A percentile compares a stretch with the other conserved stretches of the same genome.
Conservation (phyloP, 1,284 basidiomycete species). For the Sanguinoderma infundibulare region DNA sequence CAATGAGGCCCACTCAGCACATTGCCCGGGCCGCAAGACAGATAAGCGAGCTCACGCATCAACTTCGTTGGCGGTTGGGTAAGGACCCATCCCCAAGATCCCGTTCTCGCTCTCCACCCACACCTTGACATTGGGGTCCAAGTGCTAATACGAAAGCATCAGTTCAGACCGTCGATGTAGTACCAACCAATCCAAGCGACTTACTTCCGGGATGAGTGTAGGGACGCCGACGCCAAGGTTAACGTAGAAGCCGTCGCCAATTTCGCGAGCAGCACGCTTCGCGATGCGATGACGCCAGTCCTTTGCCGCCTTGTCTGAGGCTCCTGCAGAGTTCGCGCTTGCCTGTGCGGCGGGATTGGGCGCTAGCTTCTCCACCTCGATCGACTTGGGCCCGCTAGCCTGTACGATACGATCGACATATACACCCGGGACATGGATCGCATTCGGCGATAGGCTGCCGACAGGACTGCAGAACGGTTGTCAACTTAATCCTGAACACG, state of each 20-base stretch:
- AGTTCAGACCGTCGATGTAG: slow-evolving; percentile 27
- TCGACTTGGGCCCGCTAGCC: slow-evolving; percentile 76
- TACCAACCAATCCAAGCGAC: background rate
- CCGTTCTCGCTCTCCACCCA: slow-evolving; percentile 96
- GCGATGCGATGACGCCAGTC: slow-evolving; percentile 76
- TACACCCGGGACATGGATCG: slow-evolving; percentile 86
- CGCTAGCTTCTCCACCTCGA: slow-evolving; percentile 79
- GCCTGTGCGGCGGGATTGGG: slow-evolving; percentile 27
- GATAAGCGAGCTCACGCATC: slow-evolving; percentile 66
- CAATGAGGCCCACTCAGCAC: background rate
- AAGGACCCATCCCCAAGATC: slow-evolving; percentile 93
- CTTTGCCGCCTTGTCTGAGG: slow-evolving; percentile 51
- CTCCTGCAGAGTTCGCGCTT: slow-evolving; percentile 30
- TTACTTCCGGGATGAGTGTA: slow-evolving; percentile 72
- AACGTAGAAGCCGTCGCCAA: slow-evolving; percentile 84
- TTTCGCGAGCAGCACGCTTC: slow-evolving; percentile 83
- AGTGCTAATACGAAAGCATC: slow-evolving; percentile 51
- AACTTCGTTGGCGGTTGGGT: slow-evolving; percentile 83
- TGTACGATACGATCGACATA: slow-evolving; percentile 88
- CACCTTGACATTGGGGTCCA: slow-evolving; percentile 76
- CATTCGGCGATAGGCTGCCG: slow-evolving; percentile 82
- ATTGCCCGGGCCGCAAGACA: background rate
- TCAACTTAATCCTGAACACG: background rate
- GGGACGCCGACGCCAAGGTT: slow-evolving; percentile 85
- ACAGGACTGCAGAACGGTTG: slow-evolving; percentile 47